Base-by-base conservation (phyloP, 1,284 basidiomycete species). In the Thelephora terrestris region DNA sequence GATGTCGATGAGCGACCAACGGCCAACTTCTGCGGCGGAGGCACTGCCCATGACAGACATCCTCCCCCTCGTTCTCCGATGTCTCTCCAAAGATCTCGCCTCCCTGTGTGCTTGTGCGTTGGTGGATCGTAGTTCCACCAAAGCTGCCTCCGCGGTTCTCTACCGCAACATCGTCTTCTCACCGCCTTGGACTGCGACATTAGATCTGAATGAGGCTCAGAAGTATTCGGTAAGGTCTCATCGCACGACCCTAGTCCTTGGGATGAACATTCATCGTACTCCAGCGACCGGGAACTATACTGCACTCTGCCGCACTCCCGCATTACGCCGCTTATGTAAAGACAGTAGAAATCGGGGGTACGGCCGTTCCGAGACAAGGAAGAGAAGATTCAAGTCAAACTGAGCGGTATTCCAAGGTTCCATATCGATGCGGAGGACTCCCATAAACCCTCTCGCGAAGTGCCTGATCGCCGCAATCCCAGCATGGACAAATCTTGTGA, bases 281-380 rank as follows among this genome's bases (percentile, higher is more conserved):
- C n/a, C 43, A 34, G n/a, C 35, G 25, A 5, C 29, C 47, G 20
- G 53, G 40, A 51, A 18, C 49, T 49, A 4, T 61, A 68, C 47
- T 65, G 75, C 42, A 44, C 53, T 73, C 75, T 4, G 71, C 74
- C 2, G 63, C 58, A 45, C 57, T 68, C 16, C 63, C 69, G 9
- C 60, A 62, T 47, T 66, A 77, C 50, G 65, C 69, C 4, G 47
- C 48, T 2, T 58, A 68, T 49, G 75, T 77, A 1, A 55, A 61
- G 14, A 57, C 61, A 35, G 57, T 78, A 9, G 66, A 70, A 58
- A 64, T 77, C 43, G 62, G 63, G 45, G 74, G 75, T 75, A 58
- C 21, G 14, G 42, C 46, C 42, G 12, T 2, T 12, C 17, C 39
- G 45, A 18, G 32, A 14, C 20, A 27, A 29, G 44, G 12, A 7